Conservation (phyloP, 108 stramenopile genomes). For the Ochromonas danica region DNA sequence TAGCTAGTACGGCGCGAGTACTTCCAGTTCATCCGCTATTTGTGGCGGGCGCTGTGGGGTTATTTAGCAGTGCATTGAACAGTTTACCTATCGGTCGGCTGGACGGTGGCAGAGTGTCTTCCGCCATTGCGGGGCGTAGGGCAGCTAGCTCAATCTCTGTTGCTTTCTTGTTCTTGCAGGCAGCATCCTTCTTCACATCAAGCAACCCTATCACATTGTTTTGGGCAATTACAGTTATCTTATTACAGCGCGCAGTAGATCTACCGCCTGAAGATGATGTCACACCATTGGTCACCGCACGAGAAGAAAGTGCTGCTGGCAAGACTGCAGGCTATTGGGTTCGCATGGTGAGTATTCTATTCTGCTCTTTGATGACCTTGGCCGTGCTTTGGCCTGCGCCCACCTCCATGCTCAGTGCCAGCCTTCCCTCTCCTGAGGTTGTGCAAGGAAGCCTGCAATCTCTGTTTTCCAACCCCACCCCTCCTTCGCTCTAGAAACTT, state of each 20-base stretch:
- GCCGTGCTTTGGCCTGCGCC: too few species aligned
- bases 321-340: too few species aligned
- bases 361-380: too few species aligned
- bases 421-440: too few species aligned
- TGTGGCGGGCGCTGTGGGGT: slow-evolving; percentile 73
- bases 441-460: too few species aligned
- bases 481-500: too few species aligned
- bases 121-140: slow-evolving; percentile 40
- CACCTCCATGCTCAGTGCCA: too few species aligned
- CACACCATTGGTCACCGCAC: neutral
- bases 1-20: neutral
- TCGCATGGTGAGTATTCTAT: too few species aligned
- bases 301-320: too few species aligned
- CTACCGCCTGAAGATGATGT: neutral
- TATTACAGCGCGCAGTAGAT: neutral
- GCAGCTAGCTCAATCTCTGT: neutral
- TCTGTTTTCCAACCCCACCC: too few species aligned
- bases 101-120: slow-evolving; percentile 78
- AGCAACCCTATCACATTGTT: neutral
- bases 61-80: slow-evolving; percentile 74
- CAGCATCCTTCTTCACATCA: neutral
- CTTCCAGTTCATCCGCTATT: slow-evolving; percentile 81
- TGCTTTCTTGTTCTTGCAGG: neutral
- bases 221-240: neutral
- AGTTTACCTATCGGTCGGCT: slow-evolving; percentile 78